Evolutionary conservation across 2,329 filamentous ascomycete species (phyloP).

Genomic region (Alternaria panax): DNA sequence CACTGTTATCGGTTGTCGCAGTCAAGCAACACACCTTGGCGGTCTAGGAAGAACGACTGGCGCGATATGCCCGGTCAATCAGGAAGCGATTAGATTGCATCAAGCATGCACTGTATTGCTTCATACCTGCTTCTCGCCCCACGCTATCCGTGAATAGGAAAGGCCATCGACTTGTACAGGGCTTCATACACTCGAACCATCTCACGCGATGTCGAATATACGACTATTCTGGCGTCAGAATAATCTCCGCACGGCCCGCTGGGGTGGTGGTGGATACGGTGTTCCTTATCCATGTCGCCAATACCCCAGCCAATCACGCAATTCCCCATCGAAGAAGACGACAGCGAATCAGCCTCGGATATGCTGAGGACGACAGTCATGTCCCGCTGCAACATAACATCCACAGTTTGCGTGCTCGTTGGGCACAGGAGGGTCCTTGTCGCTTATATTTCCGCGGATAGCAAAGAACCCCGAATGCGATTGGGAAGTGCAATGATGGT

Average conservation of each 20-base stretch:
- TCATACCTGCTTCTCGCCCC: slow-evolving; percentile 30
- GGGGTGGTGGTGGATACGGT: slow-evolving; percentile 11
- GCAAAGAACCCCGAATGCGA: not conserved
- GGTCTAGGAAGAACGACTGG: slow-evolving; percentile 11
- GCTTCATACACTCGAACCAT: slow-evolving; percentile 7
- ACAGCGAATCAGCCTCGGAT: slow-evolving; percentile 33
- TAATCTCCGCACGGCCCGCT: slow-evolving; percentile 15
- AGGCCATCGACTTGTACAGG: not conserved
- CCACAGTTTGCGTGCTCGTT: slow-evolving; percentile 3
- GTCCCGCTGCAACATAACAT: not conserved
- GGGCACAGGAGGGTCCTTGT: not conserved
- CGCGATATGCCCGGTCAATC: slow-evolving; percentile 30
- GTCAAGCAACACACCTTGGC: slow-evolving; percentile 11
- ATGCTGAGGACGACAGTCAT: not conserved
- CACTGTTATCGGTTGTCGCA: slow-evolving; percentile 2
- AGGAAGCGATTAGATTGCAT: slow-evolving; percentile 32
- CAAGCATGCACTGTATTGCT: slow-evolving; percentile 41
- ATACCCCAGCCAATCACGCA: slow-evolving; percentile 44
- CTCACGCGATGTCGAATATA: slow-evolving; percentile 13
- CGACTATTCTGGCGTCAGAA: slow-evolving; percentile 7
- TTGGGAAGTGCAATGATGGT: not conserved
- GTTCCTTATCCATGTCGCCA: slow-evolving; percentile 37
- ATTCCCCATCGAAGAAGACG: slow-evolving; percentile 27
- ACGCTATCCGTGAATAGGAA: slow-evolving; percentile 4
- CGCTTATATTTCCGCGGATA: not conserved